Conservation (phyloP, 148 eudicot genomes). For the Amaranthus palmeri region DNA sequence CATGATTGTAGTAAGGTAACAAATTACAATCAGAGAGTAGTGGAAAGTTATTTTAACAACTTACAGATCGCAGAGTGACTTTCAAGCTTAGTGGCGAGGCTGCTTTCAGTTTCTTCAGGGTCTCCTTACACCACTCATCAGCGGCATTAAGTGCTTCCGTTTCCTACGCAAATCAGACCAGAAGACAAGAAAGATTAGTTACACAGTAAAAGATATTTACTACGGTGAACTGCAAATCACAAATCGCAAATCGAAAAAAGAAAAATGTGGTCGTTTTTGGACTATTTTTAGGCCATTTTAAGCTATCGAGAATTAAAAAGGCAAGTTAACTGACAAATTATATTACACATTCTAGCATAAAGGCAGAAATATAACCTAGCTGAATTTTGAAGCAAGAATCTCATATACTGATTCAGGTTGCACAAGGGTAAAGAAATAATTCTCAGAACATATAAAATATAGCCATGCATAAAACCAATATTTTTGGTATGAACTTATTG, state of each 20-base stretch:
- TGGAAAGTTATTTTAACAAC: slow-evolving; percentile 22
- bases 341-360: neutral
- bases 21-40: slow-evolving; percentile 9
- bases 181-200: neutral
- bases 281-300: no score
- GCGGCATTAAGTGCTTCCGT: slow-evolving; percentile 49
- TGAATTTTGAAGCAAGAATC: neutral
- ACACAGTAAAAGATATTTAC: neutral
- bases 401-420: neutral
- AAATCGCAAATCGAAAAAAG: neutral
- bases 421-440: neutral
- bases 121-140: slow-evolving; percentile 49
- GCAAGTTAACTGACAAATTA: neutral
- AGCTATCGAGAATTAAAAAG: no score
- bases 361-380: neutral
- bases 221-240: neutral
- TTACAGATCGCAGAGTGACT: slow-evolving; percentile 83
- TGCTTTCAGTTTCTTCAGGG: slow-evolving; percentile 64
- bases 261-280: no score
- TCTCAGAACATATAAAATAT: neutral
- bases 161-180: slow-evolving; percentile 44
- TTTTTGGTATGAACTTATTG: no score
- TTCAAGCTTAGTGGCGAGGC: slow-evolving; percentile 94
- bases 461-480: no score
- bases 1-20: slow-evolving; percentile 5